Evolutionary conservation across 257 asterid species (phyloP), one percentile per base, ranked within the genome.

Genomic region (Coffea eugenioides): DNA sequence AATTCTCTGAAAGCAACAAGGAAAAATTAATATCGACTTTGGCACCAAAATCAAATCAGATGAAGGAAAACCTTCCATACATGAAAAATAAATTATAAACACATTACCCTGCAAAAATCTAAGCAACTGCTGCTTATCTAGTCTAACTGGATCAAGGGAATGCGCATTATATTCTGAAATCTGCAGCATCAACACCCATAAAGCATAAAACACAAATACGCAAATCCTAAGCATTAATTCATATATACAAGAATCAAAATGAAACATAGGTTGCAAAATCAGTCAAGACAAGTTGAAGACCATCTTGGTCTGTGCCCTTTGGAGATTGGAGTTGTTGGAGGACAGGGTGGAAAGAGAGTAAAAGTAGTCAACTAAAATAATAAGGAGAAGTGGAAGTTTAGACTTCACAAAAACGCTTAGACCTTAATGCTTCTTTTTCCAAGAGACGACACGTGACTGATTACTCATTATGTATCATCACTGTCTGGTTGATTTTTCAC

Each of bases 51-150:
- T 39, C 27, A 76, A 61, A 45, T 21, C 13, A n/a, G 31, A 61
- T 27, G 69, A 75, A 68, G 57, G 54, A 64, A 45, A 76, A 18
- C 69, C 65, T 39, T n/a, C 64, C 48, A 74, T 48, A 23, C 2
- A 51, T 45, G 59, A 36, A 56, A 51, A 39, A 56, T 76, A 45
- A 59, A 69, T 66, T 48, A 77, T 73, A 49, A 78, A 65, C 65
- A 76, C 71, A 52, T 43, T 72, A 94, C 99, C 98, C 89, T 86
- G 88, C 80, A 94, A 87, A 82, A 91, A 81, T 77, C 89, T 84
- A 82, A 89, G 66, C 79, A 96, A 82, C 82, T 89, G 98, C 78
- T 79, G 87, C 89, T 91, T 88, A 83, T 96, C 95, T 56, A 92
- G 84, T 83, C 83, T 87, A 80, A 74, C 54, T 71, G 89, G 84